Base-by-base conservation (phyloP, 2,329 filamentous ascomycete species). In the Pseudopyricularia javanii region DNA sequence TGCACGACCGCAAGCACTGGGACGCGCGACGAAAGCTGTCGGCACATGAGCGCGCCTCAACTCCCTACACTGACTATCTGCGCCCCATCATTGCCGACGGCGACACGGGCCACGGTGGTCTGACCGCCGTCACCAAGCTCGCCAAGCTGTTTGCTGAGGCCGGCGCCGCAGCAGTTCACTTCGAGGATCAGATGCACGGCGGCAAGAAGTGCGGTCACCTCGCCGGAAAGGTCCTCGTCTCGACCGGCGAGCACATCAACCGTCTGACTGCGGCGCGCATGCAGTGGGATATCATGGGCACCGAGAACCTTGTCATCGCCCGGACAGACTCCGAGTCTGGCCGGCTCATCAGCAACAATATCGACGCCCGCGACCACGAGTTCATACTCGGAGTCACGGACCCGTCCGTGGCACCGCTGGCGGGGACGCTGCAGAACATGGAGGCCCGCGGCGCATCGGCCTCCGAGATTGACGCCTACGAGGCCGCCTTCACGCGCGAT, bases 161-260 rank as follows among this genome's bases (percentile, higher is more conserved):
- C 60, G 93, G 93, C 52, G 93, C 93, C 1, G 93, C 93, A 0
- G 93, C 86, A 8, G 93, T 98, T 2, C 93, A 98, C 68, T 95
- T 98, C 57, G 93, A 98, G 69, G 93, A 98, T 64, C 93, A 98
- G 70, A 79, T 97, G 48, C 93, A 97, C 65, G 93, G 93, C 45
- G 93, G 93, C 56, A 98, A 98, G 76, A 98, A 97, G 71, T 98
- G 93, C 64, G 93, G 93, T 15, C 93, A 98, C 70, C 74, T 97
- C 56, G 93, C 93, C 1, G 93, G 93, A 59, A 98, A 97, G 68
- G 93, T 97, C 2, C 75, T 98, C 8, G 93, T 97, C 3, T 91
- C 93, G 0, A 82, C 91, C 1, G 87, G 90, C 56, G 93, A 97
- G 66, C 93, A 98, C 72, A 95, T 97, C 74, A 96, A 95, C 72